Percentiles rank a stretch among this genome's conserved stretches.
Evolutionary conservation across 768 basidiomycete genomes (phyloP).

Genomic region (Boletus sp.): DNA sequence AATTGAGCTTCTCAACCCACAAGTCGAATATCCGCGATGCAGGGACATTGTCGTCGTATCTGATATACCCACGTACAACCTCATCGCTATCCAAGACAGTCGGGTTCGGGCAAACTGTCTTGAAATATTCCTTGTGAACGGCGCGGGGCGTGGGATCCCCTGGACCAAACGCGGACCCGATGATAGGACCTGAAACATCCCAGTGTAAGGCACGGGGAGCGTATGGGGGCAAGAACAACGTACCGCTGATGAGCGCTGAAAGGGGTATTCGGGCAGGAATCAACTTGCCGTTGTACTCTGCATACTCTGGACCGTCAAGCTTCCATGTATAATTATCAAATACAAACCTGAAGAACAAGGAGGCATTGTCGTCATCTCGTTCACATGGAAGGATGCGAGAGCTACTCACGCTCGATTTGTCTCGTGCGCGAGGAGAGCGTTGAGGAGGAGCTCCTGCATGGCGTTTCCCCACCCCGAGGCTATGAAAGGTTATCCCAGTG

Average conservation of each 20-base stretch:
- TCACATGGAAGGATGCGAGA: too few species aligned
- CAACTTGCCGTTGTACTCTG: slow-evolving; percentile 44
- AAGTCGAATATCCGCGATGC: slow-evolving; percentile 38
- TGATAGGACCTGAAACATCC: slow-evolving; percentile 37
- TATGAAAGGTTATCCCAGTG: slow-evolving; percentile 13
- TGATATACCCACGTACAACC: slow-evolving; percentile 20
- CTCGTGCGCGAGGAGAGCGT: slow-evolving; percentile 46
- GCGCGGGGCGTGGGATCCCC: slow-evolving; percentile 40
- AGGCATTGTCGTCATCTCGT: background rate
- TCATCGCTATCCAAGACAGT: slow-evolving; percentile 28
- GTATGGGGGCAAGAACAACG: slow-evolving; percentile 3
- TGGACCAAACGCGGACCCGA: slow-evolving; percentile 38
- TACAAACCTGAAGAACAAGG: slow-evolving; percentile 40
- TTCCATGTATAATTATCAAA: slow-evolving; percentile 61
- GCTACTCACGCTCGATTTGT: slow-evolving; percentile 46
- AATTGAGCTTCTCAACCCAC: slow-evolving; percentile 46
- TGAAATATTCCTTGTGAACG: slow-evolving; percentile 44
- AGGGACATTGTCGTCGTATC: slow-evolving; percentile 22
- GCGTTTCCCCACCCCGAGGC: slow-evolving; percentile 61
- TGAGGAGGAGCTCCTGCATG: slow-evolving; percentile 55
- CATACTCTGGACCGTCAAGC: slow-evolving; percentile 39
- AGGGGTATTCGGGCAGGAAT: slow-evolving; percentile 56
- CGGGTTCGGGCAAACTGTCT: slow-evolving; percentile 45
- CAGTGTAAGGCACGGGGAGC: background rate
- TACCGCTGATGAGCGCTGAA: slow-evolving; percentile 50